Percentiles rank a stretch among this genome's conserved stretches.
Conservation (phyloP, 306 rosid genomes). For the Trifolium subterraneum region DNA sequence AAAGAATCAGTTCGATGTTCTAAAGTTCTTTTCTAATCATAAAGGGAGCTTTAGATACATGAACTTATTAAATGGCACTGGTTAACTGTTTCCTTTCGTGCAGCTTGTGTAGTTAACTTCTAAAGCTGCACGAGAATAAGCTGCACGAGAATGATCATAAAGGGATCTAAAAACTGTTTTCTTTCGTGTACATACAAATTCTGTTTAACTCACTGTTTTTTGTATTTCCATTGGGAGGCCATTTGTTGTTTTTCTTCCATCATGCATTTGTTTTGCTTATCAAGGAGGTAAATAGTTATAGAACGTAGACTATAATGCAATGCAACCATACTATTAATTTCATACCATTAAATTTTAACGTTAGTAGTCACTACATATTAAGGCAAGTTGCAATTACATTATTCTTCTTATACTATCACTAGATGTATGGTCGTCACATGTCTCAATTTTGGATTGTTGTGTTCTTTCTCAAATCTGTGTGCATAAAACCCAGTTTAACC, state of each 20-base stretch:
- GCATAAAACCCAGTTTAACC: constrained; percentile 13
- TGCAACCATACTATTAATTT: not conserved
- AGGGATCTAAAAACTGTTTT: no score
- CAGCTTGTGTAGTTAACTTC: no score
- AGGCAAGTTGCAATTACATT: no score
- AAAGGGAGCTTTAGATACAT: no score
- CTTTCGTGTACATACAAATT: constrained; percentile 11
- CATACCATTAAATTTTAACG: not conserved
- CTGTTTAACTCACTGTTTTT: not conserved
- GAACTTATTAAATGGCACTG: no score
- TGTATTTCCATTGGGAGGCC: constrained; percentile 8
- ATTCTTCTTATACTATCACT: no score
- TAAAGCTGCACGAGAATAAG: no score
- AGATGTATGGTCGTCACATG: constrained; percentile 11
- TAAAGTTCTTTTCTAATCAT: no score
- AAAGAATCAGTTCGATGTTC: no score
- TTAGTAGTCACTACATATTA: constrained; percentile 18
- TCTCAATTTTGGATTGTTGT: constrained; percentile 26
- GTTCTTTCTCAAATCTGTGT: constrained; percentile 22
- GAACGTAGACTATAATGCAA: not conserved
- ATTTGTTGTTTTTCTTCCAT: not conserved
- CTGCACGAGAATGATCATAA: no score
- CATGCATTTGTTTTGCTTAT: constrained; percentile 11
- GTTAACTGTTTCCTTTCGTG: no score
- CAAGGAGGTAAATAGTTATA: constrained; percentile 2